Evolutionary conservation across 768 basidiomycete species (phyloP), one percentile per base, ranked within the genome.

Genomic region (Cystobasidium ongulense): DNA sequence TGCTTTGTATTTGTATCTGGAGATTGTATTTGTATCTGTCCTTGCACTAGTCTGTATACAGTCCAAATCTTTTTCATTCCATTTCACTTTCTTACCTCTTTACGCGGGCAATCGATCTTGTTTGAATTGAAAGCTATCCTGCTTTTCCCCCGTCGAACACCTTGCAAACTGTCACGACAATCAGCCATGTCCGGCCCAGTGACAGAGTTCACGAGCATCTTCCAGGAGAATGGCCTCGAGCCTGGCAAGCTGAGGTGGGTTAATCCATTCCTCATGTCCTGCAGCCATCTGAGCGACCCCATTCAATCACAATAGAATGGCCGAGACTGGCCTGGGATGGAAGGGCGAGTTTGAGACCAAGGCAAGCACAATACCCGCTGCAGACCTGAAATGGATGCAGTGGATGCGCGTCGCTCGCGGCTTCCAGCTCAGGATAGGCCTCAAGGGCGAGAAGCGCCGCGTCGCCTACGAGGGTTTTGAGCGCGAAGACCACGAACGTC

Each of bases 401-500:
- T 70, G 25, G 61, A 18, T 57, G 75, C 83, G 84, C 59, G 94
- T 96, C 35, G 96, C 92, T 50, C 86, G 96, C 39, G 87, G 88
- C 75, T 97, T 91, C 78, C 94, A 96, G 82, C 87, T 99, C 25
- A 85, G 91, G 59, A 82, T 97, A 38, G 90, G 88, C 7, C 82
- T 93, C 80, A 88, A 89, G 79, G 77, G 80, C 63, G 78, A 80
- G 36, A 79, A 80, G 87, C 88, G 80, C 57, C 85, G 87, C 77
- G 89, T 91, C 77, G 88, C 85, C n/a, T 97, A 97, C 78, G 96
- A 98, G 75, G 94, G 94, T 11, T 97, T 99, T 82, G 82, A 86
- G 80, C 86, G 91, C 73, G 94, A 96, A 91, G 95, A 99, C 81
- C 89, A 91, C 73, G 96, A 98, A 73, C 89, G 88, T 75, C 80